phyloP scores from a whole-genome alignment of 352 stramenopile genomes.

The Phytopythium ostracodes region DNA sequence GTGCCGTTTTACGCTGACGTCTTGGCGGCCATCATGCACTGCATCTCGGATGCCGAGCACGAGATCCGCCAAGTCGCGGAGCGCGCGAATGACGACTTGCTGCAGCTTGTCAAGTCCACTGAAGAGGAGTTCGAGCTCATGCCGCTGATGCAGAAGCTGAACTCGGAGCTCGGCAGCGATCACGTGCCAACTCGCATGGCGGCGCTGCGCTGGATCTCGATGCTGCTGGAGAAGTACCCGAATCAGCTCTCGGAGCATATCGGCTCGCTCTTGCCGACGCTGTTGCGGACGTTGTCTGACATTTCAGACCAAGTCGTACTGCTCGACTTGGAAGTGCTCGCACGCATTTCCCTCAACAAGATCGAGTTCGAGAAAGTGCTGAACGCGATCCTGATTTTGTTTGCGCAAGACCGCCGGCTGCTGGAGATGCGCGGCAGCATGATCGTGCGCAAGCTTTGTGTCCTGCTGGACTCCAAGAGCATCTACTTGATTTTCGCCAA shows the following conservation, averaged over 20 bases:
- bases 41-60: slow-evolving; percentile 96
- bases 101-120: slow-evolving; percentile 94
- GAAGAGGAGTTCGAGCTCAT: slow-evolving; percentile 87
- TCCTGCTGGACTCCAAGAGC: slow-evolving; percentile 95
- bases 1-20: slow-evolving; percentile 96
- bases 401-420: slow-evolving; percentile 82
- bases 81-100: slow-evolving; percentile 94
- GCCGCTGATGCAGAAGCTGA: slow-evolving; percentile 95
- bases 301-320: slow-evolving; percentile 96
- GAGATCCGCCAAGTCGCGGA: slow-evolving; percentile 97
- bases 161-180: slow-evolving; percentile 91
- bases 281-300: slow-evolving; percentile 97
- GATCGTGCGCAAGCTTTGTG: slow-evolving; percentile 98
- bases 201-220: slow-evolving; percentile 95
- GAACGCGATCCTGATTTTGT: slow-evolving; percentile 94
- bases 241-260: slow-evolving; percentile 93
- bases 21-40: slow-evolving; percentile 96
- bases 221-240: slow-evolving; percentile 97
- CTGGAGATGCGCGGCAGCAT: slow-evolving; percentile 95
- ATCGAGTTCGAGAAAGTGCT: slow-evolving; percentile 91
- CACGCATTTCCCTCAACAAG: slow-evolving; percentile 92
- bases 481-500: slow-evolving; percentile 98
- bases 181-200: slow-evolving; percentile 97
- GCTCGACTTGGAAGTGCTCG: slow-evolving; percentile 95
- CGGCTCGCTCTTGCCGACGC: slow-evolving; percentile 88